Percentiles rank a stretch among this genome's conserved stretches.
phyloP scores from a whole-genome alignment of 805 yeast genomes.

The Wickerhamomyces rabaulensis region DNA sequence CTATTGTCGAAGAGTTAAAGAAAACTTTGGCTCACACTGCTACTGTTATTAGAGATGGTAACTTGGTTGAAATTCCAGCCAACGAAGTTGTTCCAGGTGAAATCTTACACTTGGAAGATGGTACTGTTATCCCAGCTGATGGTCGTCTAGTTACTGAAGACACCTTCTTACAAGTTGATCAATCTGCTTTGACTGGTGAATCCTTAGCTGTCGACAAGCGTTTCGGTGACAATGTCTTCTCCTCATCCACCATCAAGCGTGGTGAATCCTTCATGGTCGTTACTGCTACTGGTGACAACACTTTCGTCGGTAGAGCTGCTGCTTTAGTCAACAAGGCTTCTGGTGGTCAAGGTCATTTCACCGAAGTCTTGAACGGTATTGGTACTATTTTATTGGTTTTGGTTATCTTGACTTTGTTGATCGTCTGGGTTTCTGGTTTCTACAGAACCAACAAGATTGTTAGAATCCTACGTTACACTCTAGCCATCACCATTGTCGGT shows the following conservation, averaged over 20 bases:
- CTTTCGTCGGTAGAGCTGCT: constrained; percentile 97
- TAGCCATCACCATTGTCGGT: constrained; percentile 95
- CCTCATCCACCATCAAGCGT: constrained; percentile 91
- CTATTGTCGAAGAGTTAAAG: constrained; percentile 94
- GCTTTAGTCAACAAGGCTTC: constrained; percentile 92
- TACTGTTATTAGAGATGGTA: constrained; percentile 78
- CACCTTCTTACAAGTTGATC: constrained; percentile 85
- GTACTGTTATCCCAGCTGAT: constrained; percentile 89
- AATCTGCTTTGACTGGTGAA: constrained; percentile 97
- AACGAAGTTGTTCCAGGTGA: constrained; percentile 94
- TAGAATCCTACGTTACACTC: constrained; percentile 82
- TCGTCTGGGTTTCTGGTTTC: constrained; percentile 92
- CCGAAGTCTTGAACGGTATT: constrained; percentile 96
- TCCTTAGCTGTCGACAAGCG: constrained; percentile 92
- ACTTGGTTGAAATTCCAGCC: constrained; percentile 68
- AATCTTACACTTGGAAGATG: constrained; percentile 86
- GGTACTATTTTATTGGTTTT: constrained; percentile 88
- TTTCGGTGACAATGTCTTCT: constrained; percentile 80
- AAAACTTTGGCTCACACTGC: constrained; percentile 92
- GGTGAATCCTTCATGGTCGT: constrained; percentile 95
- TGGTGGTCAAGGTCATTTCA: constrained; percentile 92
- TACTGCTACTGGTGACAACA: constrained; percentile 92
- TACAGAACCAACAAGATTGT: constrained; percentile 88
- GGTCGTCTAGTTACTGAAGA: constrained; percentile 86
- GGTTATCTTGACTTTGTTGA: constrained; percentile 79